phyloP scores from a whole-genome alignment of 2,329 filamentous ascomycete species.

The Nemania bipapillata region DNA sequence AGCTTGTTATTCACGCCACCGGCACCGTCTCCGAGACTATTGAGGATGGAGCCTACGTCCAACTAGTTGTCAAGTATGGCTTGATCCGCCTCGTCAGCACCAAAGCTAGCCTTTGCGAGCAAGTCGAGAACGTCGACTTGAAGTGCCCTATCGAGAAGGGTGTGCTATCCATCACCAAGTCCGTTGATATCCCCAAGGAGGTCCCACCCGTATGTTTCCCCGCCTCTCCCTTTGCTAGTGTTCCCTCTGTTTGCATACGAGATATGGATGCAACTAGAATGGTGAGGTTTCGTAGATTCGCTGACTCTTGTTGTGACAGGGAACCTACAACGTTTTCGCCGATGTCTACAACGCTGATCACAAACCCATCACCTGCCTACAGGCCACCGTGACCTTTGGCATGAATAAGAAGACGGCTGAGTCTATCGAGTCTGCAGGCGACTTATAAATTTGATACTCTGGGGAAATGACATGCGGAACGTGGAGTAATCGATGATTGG shows the following conservation, averaged over 20 bases:
- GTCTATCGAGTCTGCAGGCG: conserved; percentile 6
- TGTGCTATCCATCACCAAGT: conserved; percentile 76
- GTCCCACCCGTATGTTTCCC: conserved; percentile 81
- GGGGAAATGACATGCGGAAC: not conserved
- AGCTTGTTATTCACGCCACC: conserved; percentile 79
- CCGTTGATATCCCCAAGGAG: conserved; percentile 83
- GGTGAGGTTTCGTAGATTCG: not conserved
- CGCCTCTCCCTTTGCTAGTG: not conserved
- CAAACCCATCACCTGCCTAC: conserved; percentile 85
- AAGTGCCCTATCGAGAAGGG: conserved; percentile 89
- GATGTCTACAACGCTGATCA: conserved; percentile 81
- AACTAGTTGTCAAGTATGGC: conserved; percentile 90
- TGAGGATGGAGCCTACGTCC: conserved; percentile 80
- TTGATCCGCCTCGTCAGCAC: conserved; percentile 88
- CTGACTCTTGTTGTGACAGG: conserved; percentile 62
- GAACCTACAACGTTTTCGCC: conserved; percentile 87
- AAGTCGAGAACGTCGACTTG: conserved; percentile 87
- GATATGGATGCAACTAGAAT: not conserved
- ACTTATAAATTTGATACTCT: conserved; percentile 25
- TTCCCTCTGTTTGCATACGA: not conserved
- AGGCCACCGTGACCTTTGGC: conserved; percentile 75
- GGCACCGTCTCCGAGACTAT: conserved; percentile 80
- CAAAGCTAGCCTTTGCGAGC: conserved; percentile 85
- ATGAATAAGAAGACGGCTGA: conserved; percentile 52
- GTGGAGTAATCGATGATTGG: conserved; percentile 10